Evolutionary conservation across 306 rosid species (phyloP).

Genomic region (Cucurbita ficifolia): DNA sequence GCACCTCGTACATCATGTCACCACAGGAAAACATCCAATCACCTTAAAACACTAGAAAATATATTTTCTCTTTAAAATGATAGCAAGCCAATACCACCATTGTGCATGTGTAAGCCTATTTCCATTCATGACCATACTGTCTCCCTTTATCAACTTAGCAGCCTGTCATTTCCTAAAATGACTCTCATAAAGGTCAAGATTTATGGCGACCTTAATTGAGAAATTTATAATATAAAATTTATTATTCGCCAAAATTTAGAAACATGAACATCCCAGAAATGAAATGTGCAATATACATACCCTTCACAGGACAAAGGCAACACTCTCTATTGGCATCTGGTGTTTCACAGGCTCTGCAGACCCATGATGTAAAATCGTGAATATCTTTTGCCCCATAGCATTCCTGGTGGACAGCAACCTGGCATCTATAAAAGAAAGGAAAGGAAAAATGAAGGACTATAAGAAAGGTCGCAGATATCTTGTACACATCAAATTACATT

Average conservation of each 20-base stretch:
- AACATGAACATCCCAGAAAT: constrained; percentile 12
- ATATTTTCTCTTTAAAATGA: neutral
- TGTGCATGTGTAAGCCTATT: neutral
- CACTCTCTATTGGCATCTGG: constrained; percentile 80
- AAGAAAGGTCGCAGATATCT: neutral
- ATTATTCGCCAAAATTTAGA: constrained; percentile 1
- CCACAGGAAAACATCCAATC: neutral
- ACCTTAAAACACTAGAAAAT: neutral
- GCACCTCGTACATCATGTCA: neutral
- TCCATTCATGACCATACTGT: neutral
- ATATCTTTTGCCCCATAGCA: constrained; percentile 81
- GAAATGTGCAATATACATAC: constrained; percentile 21
- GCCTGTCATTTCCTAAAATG: neutral
- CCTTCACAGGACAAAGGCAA: constrained; percentile 98
- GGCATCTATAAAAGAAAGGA: constrained; percentile 45
- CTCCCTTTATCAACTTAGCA: neutral
- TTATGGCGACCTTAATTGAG: neutral
- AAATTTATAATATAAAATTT: neutral
- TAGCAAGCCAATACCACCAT: neutral
- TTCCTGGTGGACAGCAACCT: constrained; percentile 97
- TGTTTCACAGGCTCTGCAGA: constrained; percentile 89
- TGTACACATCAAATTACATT: neutral
- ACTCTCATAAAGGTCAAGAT: neutral
- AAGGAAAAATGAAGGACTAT: neutral
- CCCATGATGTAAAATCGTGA: constrained; percentile 95